Percentiles rank a stretch among this genome's conserved stretches.
Conservation (phyloP, 2,329 filamentous ascomycete species). For the Orbilia oligospora region DNA sequence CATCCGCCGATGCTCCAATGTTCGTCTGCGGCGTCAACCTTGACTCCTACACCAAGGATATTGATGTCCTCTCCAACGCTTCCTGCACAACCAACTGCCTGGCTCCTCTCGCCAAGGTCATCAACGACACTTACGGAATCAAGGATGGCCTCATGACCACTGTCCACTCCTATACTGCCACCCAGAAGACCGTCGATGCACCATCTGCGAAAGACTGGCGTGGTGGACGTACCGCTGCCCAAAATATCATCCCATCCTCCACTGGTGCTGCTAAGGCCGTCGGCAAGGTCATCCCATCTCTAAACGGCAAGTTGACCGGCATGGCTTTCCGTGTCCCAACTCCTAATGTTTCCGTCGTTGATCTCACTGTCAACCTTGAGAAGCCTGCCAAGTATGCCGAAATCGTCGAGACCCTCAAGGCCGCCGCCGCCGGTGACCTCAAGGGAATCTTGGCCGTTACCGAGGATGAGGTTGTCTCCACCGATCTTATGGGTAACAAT, state of each 20-base stretch:
- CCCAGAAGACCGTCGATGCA: slow-evolving; percentile 99
- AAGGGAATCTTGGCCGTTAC: slow-evolving; percentile 96
- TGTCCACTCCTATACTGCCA: slow-evolving; percentile 99
- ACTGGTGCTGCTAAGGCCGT: slow-evolving; percentile 99
- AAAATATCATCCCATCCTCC: slow-evolving; percentile 99
- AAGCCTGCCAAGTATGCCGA: slow-evolving; percentile 89
- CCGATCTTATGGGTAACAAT: slow-evolving; percentile 91
- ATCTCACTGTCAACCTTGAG: slow-evolving; percentile 93
- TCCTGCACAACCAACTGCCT: slow-evolving; percentile 99
- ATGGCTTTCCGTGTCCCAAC: slow-evolving; percentile 99
- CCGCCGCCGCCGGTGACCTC: slow-evolving; percentile 83
- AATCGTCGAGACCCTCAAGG: slow-evolving; percentile 94
- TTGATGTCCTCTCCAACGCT: slow-evolving; percentile 97
- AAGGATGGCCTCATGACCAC: slow-evolving; percentile 99
- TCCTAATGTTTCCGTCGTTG: slow-evolving; percentile 98
- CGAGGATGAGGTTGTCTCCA: slow-evolving; percentile 96
- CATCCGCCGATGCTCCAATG: slow-evolving; percentile 97
- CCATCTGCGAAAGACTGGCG: slow-evolving; percentile 99
- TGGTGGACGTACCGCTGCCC: slow-evolving; percentile 97
- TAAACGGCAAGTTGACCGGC: slow-evolving; percentile 99
- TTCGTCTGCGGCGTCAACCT: slow-evolving; percentile 99
- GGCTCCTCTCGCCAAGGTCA: slow-evolving; percentile 98
- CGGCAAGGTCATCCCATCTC: slow-evolving; percentile 97
- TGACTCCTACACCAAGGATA: slow-evolving; percentile 88
- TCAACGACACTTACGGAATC: slow-evolving; percentile 98